These are phyloP conservation scores for Linum usitatissimum DNA, from an alignment of 345 rosid species.

Conservation along the genomic window DNA sequence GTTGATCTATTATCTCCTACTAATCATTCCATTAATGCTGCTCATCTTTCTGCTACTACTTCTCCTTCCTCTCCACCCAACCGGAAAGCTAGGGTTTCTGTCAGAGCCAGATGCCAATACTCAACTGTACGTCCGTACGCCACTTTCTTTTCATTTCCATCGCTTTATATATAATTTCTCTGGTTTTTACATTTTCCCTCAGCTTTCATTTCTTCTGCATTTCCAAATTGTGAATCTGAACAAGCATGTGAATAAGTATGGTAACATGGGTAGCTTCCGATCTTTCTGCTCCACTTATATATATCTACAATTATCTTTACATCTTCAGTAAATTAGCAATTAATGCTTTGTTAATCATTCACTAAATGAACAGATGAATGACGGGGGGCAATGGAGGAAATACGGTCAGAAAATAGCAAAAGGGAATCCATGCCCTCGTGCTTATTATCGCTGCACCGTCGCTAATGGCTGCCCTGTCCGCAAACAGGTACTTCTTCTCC, in stretches of 20 bases:
- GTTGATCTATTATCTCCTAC: too few species aligned
- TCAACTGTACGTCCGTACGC: slow-evolving; percentile 27
- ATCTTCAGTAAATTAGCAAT: too few species aligned
- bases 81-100: slow-evolving; percentile 50
- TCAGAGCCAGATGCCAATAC: slow-evolving; percentile 38
- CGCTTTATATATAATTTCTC: too few species aligned
- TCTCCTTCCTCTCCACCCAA: slow-evolving; percentile 29
- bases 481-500: slow-evolving; percentile 22
- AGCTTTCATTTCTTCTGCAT: too few species aligned
- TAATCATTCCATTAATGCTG: too few species aligned
- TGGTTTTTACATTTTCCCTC: too few species aligned
- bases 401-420: slow-evolving; percentile 45
- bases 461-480: slow-evolving; percentile 42
- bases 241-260: too few species aligned
- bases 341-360: too few species aligned
- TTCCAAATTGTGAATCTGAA: too few species aligned
- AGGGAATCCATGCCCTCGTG: slow-evolving; percentile 46
- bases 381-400: slow-evolving; percentile 47
- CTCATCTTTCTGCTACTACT: not conserved
- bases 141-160: not conserved
- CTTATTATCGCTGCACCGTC: slow-evolving; percentile 40
- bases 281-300: too few species aligned
- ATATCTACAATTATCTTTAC: too few species aligned
- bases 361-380: slow-evolving; percentile 23
- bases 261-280: too few species aligned